Evolutionary conservation across 371 early-diverging fungal genomes (phyloP), one percentile per base, ranked within the genome.

Genomic region (Globomyces sp.): DNA sequence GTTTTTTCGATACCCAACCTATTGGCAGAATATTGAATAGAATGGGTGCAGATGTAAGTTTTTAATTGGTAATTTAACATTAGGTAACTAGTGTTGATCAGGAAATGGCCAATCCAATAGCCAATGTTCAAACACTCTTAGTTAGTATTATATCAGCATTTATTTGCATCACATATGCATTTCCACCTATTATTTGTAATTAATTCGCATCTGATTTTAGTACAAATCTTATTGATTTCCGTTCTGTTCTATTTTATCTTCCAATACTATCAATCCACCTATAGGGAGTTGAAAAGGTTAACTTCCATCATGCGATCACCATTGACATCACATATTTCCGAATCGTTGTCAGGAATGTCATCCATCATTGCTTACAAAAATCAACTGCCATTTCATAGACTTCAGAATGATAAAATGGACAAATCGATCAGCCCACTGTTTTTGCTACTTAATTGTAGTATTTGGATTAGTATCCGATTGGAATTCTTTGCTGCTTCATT

Each of bases 1-100:
- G 85, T 1, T 94, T 94, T 70, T 92, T 90, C 74, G 93, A 94
- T 58, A 84, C 85, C 0, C 89, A 91, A 5, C 96, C 96, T 2
- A 57, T 92, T 11, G 94, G 94, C 2, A 83, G 94, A 49, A 89
- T 95, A 58, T 77, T 92, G 64, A 90, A 91, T 66, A 81, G 92
- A 40, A 34, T 60, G 13, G 9, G 34, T 1, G 5, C 48, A 9
- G 60, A 60, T 49, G 45, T 60, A 24, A 24, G 0, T 24, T 24
- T 24, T 24, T 24, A 24, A 24, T 24, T 34, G n/a, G 13, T 11
- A 49, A 49, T 34, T 11, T 49, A 34, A 24, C 24, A 24, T 24
- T 24, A 24, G 24, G 24, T 24, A 24, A 24, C 24, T 24, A 24
- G 24, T 24, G 24, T 24, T 24, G 24, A 24, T 24, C 24, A 24